Conservation (phyloP, 768 basidiomycete genomes). For the Kwoniella dejecticola region DNA sequence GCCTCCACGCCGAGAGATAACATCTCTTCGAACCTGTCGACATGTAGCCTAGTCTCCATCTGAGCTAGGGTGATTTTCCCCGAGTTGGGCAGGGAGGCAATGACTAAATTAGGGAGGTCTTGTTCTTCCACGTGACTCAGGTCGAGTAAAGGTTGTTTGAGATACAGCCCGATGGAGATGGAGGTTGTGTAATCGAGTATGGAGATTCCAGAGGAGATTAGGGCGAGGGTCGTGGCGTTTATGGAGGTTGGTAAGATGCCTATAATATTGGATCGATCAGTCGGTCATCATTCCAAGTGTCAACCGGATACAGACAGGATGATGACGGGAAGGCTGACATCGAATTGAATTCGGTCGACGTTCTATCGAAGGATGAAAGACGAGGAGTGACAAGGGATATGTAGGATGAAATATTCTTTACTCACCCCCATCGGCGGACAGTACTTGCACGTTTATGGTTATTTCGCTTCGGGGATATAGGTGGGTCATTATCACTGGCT, state of each 20-base stretch:
- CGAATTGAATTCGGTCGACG: too few relatives aligned
- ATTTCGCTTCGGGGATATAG: slow-evolving; percentile 94
- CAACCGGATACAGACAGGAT: not conserved
- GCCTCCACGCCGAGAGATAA: slow-evolving; percentile 77
- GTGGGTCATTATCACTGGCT: slow-evolving; percentile 85
- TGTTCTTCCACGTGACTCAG: slow-evolving; percentile 86
- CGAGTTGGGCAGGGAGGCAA: slow-evolving; percentile 86
- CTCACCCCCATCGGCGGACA: slow-evolving; percentile 82
- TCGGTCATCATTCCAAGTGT: not conserved
- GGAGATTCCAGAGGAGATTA: slow-evolving; percentile 86
- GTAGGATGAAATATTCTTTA: not conserved
- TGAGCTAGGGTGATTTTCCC: slow-evolving; percentile 81
- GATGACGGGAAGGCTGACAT: too few relatives aligned
- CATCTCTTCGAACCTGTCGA: slow-evolving; percentile 89
- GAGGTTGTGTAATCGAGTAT: slow-evolving; percentile 89
- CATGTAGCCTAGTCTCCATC: slow-evolving; percentile 91
- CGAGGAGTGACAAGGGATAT: not conserved
- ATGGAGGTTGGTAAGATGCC: slow-evolving; percentile 86
- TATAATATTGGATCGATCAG: slow-evolving; percentile 16
- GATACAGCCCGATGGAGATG: slow-evolving; percentile 82
- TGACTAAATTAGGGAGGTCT: slow-evolving; percentile 82
- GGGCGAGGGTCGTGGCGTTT: slow-evolving; percentile 90
- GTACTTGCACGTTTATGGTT: slow-evolving; percentile 86
- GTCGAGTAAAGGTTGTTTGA: slow-evolving; percentile 72
- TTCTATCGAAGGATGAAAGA: not conserved